Base-by-base conservation (phyloP, 352 stramenopile species). In the Phytopythium chamaehyphon region DNA sequence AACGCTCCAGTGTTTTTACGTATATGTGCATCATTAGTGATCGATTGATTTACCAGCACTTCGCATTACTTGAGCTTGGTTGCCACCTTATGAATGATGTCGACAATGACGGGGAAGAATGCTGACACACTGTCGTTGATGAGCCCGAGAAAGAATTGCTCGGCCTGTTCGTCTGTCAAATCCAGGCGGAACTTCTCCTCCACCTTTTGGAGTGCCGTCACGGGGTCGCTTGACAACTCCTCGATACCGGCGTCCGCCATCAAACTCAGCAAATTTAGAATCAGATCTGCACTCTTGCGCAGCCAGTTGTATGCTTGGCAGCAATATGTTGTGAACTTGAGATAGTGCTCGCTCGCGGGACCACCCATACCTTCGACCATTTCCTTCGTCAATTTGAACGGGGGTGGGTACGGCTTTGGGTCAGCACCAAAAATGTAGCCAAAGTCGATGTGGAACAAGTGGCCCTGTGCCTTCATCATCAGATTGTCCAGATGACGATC, bases 361-460 rank as follows among this genome's bases (percentile, higher is more conserved):
- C 93, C 93, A n/a, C 94, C 94, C 91, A 98, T 98, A 19, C 93
- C 95, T 74, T 98, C 95, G 1, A 98, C 93, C 95, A 98, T 98
- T 75, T 96, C 77, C 39, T 96, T 97, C 3, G 96, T 99, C 24
- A 99, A 73, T 40, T 98, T 96, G 65, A 99, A 99, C 22, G 95
- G 95, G 28, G 97, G 96, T n/a, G 97, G 96, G 46, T 98, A 92
- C 11, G 96, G 96, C 69, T 99, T 99, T 0, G 97, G 97, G 61
- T 99, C 97, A 26, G 91, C 83, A 40, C 97, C 97, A 61, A 99
- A 99, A 55, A 99, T 98, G 70, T 98, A 99, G 26, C 97, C 96
- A 73, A 99, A 99, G 75, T 98, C 97, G 69, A 99, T 99, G 67
- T 99, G 98, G 75, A 99, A 99, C 40, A 99, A 82, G 60, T 98